Conservation (phyloP, 169 alveolate species). For the Besnoitia besnoiti region DNA sequence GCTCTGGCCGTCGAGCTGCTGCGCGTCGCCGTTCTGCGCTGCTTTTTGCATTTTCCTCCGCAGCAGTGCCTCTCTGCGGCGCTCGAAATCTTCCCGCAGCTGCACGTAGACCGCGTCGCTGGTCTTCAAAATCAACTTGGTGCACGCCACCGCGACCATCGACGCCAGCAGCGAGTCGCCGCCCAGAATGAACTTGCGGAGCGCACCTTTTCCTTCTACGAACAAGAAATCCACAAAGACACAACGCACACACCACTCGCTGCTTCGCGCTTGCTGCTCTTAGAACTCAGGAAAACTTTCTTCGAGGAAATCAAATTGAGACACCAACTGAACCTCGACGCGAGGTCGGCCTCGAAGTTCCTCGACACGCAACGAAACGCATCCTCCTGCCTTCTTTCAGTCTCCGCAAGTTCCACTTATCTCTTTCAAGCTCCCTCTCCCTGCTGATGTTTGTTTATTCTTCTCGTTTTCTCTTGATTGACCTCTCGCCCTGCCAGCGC, state of each 20-base stretch:
- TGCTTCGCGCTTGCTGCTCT: neutral
- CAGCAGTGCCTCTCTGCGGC: neutral
- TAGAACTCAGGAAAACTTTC: no score
- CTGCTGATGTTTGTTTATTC: neutral
- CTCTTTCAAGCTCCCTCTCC: neutral
- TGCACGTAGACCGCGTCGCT: conserved; percentile 7
- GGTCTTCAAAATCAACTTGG: conserved; percentile 7
- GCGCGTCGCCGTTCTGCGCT: neutral
- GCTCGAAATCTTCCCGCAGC: neutral
- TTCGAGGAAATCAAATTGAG: no score
- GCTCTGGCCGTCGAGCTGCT: neutral
- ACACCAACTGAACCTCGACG: no score
- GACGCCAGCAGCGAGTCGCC: conserved; percentile 24
- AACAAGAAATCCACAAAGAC: neutral
- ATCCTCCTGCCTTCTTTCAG: neutral
- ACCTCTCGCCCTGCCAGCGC: neutral
- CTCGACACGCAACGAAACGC: no score
- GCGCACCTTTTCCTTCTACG: neutral
- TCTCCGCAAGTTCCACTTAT: neutral
- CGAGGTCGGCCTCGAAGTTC: no score
- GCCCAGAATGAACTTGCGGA: conserved; percentile 7
- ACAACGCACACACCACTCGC: neutral
- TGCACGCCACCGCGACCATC: neutral
- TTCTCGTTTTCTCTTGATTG: neutral
- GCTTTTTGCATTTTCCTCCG: neutral